Evolutionary conservation across 2,329 filamentous ascomycete species (phyloP), one percentile per base, ranked within the genome.

Genomic region (Annulohypoxylon truncatum): DNA sequence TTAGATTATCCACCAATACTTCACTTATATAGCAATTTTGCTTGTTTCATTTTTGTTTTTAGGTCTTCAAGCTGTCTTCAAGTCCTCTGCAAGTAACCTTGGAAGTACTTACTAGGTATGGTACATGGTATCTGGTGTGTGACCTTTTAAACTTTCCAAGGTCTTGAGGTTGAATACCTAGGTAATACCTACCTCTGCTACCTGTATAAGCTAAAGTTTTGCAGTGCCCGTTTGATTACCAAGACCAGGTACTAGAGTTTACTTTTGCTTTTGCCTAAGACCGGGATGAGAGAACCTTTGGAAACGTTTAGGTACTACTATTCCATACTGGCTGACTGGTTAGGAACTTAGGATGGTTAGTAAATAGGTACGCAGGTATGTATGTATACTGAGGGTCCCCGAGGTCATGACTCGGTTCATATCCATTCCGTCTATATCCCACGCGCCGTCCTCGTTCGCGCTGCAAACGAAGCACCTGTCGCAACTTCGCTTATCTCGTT

Each of bases 231-330:
- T 60, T 67, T 33, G 18, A 38, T 57, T 53, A 44, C 40, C 26
- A 53, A n/a, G 54, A 47, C 52, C n/a, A 4, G 22, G 53, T 28
- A 12, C n/a, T 65, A 52, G 26, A 38, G 47, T 35, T 53, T 8
- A 10, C 31, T 57, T 64, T 61, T 67, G 47, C 57, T 54, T 67
- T 67, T 67, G 47, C 13, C 18, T 26, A 58, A 44, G 51, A 31
- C 38, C 9, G 9, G 38, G 18, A 42, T 42, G 18, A 35, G 18
- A 55, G 50, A 56, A 26, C 15, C 8, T 42, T 24, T 50, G 13
- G 5, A 24, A 53, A 29, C 42, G 31, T 12, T 57, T 4, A 18
- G 29, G n/a, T n/a, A n/a, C n/a, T n/a, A n/a, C n/a, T n/a, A n/a
- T n/a, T n/a, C n/a, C n/a, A n/a, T n/a, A n/a, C n/a, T n/a, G n/a